Evolutionary conservation across 2,329 filamentous ascomycete species (phyloP), one percentile per base, ranked within the genome.

Genomic region (Beauveria medogensis): DNA sequence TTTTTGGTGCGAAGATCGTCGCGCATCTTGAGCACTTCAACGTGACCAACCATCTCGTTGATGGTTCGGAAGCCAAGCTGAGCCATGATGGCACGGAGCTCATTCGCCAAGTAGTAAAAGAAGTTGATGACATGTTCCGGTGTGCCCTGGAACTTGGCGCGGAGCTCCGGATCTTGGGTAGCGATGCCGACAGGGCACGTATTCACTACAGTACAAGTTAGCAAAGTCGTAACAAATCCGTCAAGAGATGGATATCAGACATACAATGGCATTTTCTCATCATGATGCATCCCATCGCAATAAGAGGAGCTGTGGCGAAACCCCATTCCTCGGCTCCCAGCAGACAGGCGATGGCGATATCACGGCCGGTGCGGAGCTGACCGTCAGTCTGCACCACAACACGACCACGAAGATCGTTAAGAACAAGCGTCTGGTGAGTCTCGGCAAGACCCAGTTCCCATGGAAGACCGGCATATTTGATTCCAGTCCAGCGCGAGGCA

Each of bases 41-140:
- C 93, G 66, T 89, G 91, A 22, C 93, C 93, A 69, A 97, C 91
- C 93, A 97, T 97, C 75, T 97, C 93, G 72, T 97, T 97, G 73
- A 97, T 89, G 63, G 90, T 96, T 66, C 93, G 88, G 84, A 96
- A 91, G 67, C 93, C 93, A 69, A 97, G 86, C 77, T 90, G 91
- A 55, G 93, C 92, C 93, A 97, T 97, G 76, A 97, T 96, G 41
- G 92, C 91, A 71, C 93, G 88, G 62, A 97, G 85, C 78, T 97
- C 93, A 71, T 97, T 97, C 67, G 93, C 90, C 57, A 97, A 83
- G 70, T 97, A 97, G 79, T 97, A 97, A 79, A 96, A 96, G 81
- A 97, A 97, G 82, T 97, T 97, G 76, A 97, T 97, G 62, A 96
- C 92, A 68, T 97, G 91, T 77, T 97, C 93, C 12, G 93, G 92